Conservation (phyloP, 1,139 yeast genomes). For the Sporopachydermia cereana region DNA sequence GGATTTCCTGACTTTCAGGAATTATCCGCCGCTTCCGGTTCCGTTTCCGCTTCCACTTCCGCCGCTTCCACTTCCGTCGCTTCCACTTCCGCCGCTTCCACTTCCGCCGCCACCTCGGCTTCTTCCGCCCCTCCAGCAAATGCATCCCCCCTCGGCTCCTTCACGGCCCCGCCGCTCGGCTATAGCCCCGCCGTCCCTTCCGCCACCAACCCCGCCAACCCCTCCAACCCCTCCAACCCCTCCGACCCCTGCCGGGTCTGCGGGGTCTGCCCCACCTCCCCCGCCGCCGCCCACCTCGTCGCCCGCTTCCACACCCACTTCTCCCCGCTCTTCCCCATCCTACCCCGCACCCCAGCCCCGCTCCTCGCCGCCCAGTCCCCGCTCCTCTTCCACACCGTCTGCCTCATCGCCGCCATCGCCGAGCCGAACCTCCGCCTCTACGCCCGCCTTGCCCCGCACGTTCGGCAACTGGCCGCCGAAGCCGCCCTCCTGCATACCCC, state of each 20-base stretch:
- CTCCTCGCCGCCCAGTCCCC: slow-evolving; percentile 53
- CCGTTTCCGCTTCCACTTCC: too few species aligned
- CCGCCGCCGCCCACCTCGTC: slow-evolving; percentile 65
- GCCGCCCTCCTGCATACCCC: slow-evolving; percentile 1
- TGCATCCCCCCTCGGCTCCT: too few species aligned
- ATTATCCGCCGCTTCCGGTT: too few species aligned
- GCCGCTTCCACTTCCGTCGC: too few species aligned
- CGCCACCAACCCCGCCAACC: slow-evolving; percentile 44
- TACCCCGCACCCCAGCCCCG: slow-evolving; percentile 58
- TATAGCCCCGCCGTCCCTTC: background rate
- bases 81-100: too few species aligned
- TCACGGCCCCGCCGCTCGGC: too few species aligned
- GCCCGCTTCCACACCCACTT: slow-evolving; percentile 52
- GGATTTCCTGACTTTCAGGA: too few species aligned
- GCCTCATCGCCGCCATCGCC: slow-evolving; percentile 5
- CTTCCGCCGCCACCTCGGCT: too few species aligned
- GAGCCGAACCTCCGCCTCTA: slow-evolving; percentile 4
- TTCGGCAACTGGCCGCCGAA: slow-evolving; percentile 1
- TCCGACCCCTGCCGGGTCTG: slow-evolving; percentile 67
- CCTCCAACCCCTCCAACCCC: slow-evolving; percentile 64
- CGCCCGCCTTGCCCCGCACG: background rate
- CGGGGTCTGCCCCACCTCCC: slow-evolving; percentile 56
- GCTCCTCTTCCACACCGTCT: slow-evolving; percentile 5
- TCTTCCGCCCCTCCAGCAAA: too few species aligned
- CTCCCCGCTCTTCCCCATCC: slow-evolving; percentile 70